phyloP scores from a whole-genome alignment of 1,284 basidiomycete genomes.

The Kwoniella shivajii region DNA sequence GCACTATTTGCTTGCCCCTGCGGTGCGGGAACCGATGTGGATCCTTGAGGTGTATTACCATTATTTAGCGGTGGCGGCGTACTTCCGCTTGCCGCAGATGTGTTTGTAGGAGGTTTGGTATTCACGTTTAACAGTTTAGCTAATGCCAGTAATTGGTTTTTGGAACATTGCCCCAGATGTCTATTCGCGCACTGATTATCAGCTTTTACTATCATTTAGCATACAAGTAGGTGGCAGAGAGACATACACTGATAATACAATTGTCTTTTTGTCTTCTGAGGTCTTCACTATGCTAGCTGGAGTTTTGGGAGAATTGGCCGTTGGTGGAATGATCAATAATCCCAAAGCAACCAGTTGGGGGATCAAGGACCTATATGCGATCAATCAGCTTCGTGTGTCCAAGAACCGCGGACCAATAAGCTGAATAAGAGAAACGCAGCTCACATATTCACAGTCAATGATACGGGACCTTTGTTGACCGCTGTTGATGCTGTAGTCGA shows the following conservation, averaged over 20 bases:
- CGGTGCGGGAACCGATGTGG: too few relatives aligned
- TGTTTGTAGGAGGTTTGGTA: not conserved
- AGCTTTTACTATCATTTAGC: not conserved
- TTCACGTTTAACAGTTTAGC: conserved; percentile 41
- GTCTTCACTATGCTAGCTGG: conserved; percentile 34
- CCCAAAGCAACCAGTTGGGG: conserved; percentile 25
- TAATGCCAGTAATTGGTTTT: conserved; percentile 33
- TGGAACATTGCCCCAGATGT: conserved; percentile 31
- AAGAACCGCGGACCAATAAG: not conserved
- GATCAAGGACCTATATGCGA: conserved; percentile 13
- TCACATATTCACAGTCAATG: conserved; percentile 21
- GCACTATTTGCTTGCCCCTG: too few relatives aligned
- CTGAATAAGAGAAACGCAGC: not conserved
- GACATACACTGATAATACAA: conserved; percentile 40
- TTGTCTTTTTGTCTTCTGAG: conserved; percentile 40
- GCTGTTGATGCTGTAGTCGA: not conserved
- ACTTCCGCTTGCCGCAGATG: not conserved
- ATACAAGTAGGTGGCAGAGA: not conserved
- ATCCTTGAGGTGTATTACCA: too few relatives aligned
- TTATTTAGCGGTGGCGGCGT: too few relatives aligned
- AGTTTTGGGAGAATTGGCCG: conserved; percentile 26
- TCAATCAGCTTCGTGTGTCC: not conserved
- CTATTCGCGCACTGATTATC: conserved; percentile 7
- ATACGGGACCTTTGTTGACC: conserved; percentile 15
- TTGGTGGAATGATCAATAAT: conserved; percentile 24